Percentiles rank a stretch among this genome's conserved stretches.
phyloP scores from a whole-genome alignment of 2,329 filamentous ascomycete genomes.

The Alternaria ventricosa region DNA sequence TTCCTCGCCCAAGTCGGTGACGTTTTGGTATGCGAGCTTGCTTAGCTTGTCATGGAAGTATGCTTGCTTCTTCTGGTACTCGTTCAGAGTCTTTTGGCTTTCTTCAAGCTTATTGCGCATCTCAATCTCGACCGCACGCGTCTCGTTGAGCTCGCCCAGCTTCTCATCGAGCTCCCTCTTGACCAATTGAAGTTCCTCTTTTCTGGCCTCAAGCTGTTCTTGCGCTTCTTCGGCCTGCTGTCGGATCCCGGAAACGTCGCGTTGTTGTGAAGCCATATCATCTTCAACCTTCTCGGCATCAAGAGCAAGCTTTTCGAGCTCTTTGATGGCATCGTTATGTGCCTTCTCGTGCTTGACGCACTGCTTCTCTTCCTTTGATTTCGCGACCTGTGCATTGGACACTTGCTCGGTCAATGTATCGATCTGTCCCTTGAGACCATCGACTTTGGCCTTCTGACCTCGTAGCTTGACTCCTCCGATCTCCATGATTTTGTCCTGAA shows the following conservation, averaged over 20 bases:
- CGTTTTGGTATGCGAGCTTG: slow-evolving; percentile 83
- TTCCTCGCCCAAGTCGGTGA: slow-evolving; percentile 65
- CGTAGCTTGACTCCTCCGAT: slow-evolving; percentile 93
- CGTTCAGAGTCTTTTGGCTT: slow-evolving; percentile 84
- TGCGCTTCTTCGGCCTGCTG: slow-evolving; percentile 81
- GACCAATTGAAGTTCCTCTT: slow-evolving; percentile 76
- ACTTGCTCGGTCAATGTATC: slow-evolving; percentile 79
- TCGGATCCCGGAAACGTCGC: slow-evolving; percentile 74
- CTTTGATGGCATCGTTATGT: slow-evolving; percentile 76
- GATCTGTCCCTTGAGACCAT: slow-evolving; percentile 83
- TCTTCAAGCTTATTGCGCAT: slow-evolving; percentile 99
- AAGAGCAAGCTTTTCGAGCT: slow-evolving; percentile 72
- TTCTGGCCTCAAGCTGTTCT: slow-evolving; percentile 76
- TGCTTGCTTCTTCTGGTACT: slow-evolving; percentile 82
- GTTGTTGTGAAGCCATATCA: slow-evolving; percentile 78
- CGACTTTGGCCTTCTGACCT: slow-evolving; percentile 88
- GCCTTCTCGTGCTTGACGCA: slow-evolving; percentile 86
- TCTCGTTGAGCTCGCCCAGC: slow-evolving; percentile 84
- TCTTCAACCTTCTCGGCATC: slow-evolving; percentile 81
- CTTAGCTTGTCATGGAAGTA: slow-evolving; percentile 91
- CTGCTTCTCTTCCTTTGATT: slow-evolving; percentile 93
- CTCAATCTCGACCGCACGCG: slow-evolving; percentile 88
- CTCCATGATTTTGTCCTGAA: slow-evolving; percentile 98
- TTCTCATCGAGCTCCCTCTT: slow-evolving; percentile 90
- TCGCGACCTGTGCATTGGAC: slow-evolving; percentile 84